A percentile compares a stretch with the other conserved stretches of the same genome.
These are phyloP conservation scores for Ascobolus immersus DNA, from an alignment of 495 filamentous ascomycete genomes.

Conservation along the genomic window DNA sequence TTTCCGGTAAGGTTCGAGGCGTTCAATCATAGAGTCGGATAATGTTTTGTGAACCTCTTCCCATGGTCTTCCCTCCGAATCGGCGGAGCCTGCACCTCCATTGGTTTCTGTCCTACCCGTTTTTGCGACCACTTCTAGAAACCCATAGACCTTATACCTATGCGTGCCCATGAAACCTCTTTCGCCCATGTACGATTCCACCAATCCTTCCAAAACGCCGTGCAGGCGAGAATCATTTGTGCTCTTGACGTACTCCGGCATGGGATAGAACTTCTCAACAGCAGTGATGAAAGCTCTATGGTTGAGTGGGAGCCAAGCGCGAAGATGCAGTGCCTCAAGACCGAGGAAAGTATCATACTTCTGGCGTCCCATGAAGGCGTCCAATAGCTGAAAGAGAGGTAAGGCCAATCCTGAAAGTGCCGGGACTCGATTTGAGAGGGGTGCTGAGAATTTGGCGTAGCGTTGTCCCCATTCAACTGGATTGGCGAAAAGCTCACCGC, in stretches of 20 bases:
- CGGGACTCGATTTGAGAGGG: constrained; percentile 25
- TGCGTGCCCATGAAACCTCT: constrained; percentile 29
- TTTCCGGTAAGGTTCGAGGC: constrained; percentile 22
- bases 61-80: constrained; percentile 21
- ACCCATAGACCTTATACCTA: constrained; percentile 28
- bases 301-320: constrained; percentile 26
- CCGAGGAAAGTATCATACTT: constrained; percentile 27
- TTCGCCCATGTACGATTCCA: constrained; percentile 25
- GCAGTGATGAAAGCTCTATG: constrained; percentile 26
- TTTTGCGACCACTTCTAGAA: constrained; percentile 26
- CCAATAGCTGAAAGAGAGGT: constrained; percentile 26
- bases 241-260: constrained; percentile 24
- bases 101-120: constrained; percentile 27
- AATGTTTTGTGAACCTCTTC: constrained; percentile 26
- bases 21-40: constrained; percentile 28
- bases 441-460: constrained; percentile 26
- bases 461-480: constrained; percentile 15
- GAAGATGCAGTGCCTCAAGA: constrained; percentile 23
- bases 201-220: constrained; percentile 24
- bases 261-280: constrained; percentile 24
- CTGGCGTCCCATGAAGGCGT: constrained; percentile 25
- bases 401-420: constrained; percentile 26
- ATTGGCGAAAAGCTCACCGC: constrained; percentile 19
- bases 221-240: constrained; percentile 22
- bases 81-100: constrained; percentile 20